A percentile compares a stretch with the other conserved stretches of the same genome.
Evolutionary conservation across 108 stramenopile genomes (phyloP).

Genomic region (Nitzschia inconspicua): DNA sequence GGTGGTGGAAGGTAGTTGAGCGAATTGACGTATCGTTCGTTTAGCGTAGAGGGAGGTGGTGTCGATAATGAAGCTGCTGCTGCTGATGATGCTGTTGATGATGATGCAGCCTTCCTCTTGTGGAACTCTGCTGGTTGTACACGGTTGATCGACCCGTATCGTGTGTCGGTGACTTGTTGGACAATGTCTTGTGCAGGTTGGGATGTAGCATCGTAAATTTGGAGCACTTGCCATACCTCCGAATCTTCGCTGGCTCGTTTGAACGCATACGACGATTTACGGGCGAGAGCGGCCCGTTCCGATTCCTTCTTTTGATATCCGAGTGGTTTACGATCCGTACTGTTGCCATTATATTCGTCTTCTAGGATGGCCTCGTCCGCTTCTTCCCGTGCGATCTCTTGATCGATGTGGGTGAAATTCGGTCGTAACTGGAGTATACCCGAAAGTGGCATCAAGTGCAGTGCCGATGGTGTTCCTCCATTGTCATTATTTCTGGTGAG

Average conservation of each 20-base stretch:
- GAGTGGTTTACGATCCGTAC: slow-evolving; percentile 38
- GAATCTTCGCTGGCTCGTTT: slow-evolving; percentile 77
- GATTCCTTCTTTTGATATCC: slow-evolving; percentile 84
- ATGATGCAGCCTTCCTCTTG: background rate
- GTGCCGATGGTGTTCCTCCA: slow-evolving; percentile 1
- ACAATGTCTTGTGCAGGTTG: slow-evolving; percentile 24
- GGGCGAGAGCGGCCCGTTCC: slow-evolving; percentile 67
- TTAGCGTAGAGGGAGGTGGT: slow-evolving; percentile 6
- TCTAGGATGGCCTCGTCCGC: slow-evolving; percentile 17
- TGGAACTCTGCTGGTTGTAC: background rate
- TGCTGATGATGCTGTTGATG: background rate
- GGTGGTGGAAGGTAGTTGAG: slow-evolving; percentile 2
- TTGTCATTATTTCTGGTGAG: slow-evolving; percentile 29
- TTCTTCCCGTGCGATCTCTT: slow-evolving; percentile 36
- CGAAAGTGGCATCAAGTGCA: slow-evolving; percentile 60
- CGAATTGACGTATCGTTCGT: background rate
- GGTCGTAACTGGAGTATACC: slow-evolving; percentile 73
- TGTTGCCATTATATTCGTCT: background rate
- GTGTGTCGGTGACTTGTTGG: slow-evolving; percentile 12
- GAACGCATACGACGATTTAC: slow-evolving; percentile 77
- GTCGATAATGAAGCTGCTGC: background rate
- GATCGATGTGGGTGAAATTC: slow-evolving; percentile 62
- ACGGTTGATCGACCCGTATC: background rate
- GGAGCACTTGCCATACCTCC: slow-evolving; percentile 79
- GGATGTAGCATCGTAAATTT: slow-evolving; percentile 39